Evolutionary conservation across 2,329 filamentous ascomycete species (phyloP), one percentile per base, ranked within the genome.

Genomic region (Aspergillaceae sp.): DNA sequence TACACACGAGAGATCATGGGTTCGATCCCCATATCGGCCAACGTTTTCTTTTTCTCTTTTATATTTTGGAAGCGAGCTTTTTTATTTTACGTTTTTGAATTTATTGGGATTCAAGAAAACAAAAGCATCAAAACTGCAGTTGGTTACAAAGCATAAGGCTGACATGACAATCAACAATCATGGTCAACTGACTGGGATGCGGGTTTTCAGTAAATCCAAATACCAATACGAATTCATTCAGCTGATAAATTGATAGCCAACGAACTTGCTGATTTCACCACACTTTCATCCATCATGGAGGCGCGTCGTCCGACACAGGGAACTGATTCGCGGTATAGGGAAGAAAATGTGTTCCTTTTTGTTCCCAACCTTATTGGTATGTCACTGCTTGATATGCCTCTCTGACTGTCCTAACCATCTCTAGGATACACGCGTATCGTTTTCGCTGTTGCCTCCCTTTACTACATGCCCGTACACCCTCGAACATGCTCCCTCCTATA

Each of bases 391-490:
- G 38, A 37, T 28, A 6, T 27, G 33, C 26, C 5, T 28, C 10
- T 26, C 8, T 8, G 26, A 26, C 19, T 4, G 1, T 7, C 5
- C 36, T 40, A 27, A 40, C 11, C 19, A 19, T 7, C n/a, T 32
- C 19, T n/a, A 87, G 84, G 85, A 55, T 89, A 88, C 67, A 75
- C 71, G 43, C 82, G 85, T 57, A 83, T 89, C 61, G 70, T 88
- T 50, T 78, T 89, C 54, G 88, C 88, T 58, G 72, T 94, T 57
- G 86, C 84, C 41, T 95, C 90, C 26, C 81, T 97, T 54, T 94
- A 95, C 74, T 97, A 94, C 74, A 96, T 96, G 91, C 89, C 90
- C 40, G 78, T 95, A 41, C 90, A 97, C 68, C 90, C 90, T n/a
- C 83, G 89, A 58, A 94, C 88, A 36, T 95, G 90, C 72, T 87